These are phyloP conservation scores for Verbena officinalis DNA, from an alignment of 257 asterid genomes.

Conservation along the genomic window DNA sequence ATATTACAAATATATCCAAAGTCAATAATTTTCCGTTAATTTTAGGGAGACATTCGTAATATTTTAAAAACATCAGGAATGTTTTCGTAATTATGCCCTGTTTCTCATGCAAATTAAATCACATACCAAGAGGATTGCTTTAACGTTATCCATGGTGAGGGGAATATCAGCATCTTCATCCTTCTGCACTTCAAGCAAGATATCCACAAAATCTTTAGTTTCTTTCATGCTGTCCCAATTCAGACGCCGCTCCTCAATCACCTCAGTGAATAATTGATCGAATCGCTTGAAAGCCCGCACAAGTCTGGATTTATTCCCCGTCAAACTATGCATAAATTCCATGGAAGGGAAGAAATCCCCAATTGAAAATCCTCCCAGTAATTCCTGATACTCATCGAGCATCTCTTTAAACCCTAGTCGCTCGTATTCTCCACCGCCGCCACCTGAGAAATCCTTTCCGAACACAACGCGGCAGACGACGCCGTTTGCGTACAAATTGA, in stretches of 20 bases:
- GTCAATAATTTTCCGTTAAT: too few species aligned
- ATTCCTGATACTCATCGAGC: slow-evolving; percentile 50
- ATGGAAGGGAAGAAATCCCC: slow-evolving; percentile 70
- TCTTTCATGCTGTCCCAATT: slow-evolving; percentile 14
- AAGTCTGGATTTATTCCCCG: slow-evolving; percentile 49
- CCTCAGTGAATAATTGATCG: slow-evolving; percentile 45
- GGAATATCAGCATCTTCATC: slow-evolving; percentile 37
- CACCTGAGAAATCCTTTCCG: slow-evolving; percentile 47
- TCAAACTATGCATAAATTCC: slow-evolving; percentile 50
- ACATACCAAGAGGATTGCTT: slow-evolving; percentile 61
- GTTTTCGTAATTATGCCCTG: too few species aligned
- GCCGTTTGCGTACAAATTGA: slow-evolving; percentile 47
- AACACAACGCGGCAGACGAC: slow-evolving; percentile 53
- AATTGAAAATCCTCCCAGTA: slow-evolving; percentile 56
- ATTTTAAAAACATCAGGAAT: too few species aligned
- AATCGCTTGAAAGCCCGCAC: slow-evolving; percentile 40
- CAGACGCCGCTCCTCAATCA: slow-evolving; percentile 38
- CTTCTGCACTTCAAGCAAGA: slow-evolving; percentile 44
- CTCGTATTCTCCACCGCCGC: slow-evolving; percentile 50
- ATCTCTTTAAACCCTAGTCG: slow-evolving; percentile 47
- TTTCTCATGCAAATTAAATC: not conserved
- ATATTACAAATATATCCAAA: too few species aligned
- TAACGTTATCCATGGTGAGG: slow-evolving; percentile 64
- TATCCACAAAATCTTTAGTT: slow-evolving; percentile 59
- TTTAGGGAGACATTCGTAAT: too few species aligned